phyloP scores from a whole-genome alignment of 2,329 filamentous ascomycete genomes.

The Exophiala lecanii-corni region DNA sequence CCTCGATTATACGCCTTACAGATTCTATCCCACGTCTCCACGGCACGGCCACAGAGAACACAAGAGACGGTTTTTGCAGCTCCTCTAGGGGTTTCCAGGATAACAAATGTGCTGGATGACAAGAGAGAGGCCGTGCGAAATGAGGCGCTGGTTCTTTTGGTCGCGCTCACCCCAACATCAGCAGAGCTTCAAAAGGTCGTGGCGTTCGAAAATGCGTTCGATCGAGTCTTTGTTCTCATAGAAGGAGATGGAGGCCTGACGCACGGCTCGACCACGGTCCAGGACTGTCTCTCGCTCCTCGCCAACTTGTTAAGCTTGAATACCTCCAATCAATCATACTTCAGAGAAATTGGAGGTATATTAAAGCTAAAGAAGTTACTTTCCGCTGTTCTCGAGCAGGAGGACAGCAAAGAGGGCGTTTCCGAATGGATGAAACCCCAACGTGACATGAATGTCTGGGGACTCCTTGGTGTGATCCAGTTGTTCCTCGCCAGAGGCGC shows the following conservation, averaged over 20 bases:
- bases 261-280: slow-evolving; percentile 79
- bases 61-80: slow-evolving; percentile 92
- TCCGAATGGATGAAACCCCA: slow-evolving; percentile 72
- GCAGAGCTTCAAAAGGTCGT: slow-evolving; percentile 90
- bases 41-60: slow-evolving; percentile 80
- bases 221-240: slow-evolving; percentile 77
- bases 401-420: slow-evolving; percentile 52
- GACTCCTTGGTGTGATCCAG: slow-evolving; percentile 77
- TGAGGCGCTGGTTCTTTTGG: slow-evolving; percentile 78
- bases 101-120: slow-evolving; percentile 82
- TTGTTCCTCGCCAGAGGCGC: slow-evolving; percentile 82
- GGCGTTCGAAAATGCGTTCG: slow-evolving; percentile 91
- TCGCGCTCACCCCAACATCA: slow-evolving; percentile 79
- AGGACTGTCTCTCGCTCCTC: slow-evolving; percentile 86
- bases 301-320: slow-evolving; percentile 86
- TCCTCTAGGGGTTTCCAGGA: slow-evolving; percentile 77
- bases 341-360: slow-evolving; percentile 84
- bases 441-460: slow-evolving; percentile 86
- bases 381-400: slow-evolving; percentile 52
- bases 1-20: slow-evolving; percentile 87
- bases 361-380: slow-evolving; percentile 67
- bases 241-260: slow-evolving; percentile 73
- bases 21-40: slow-evolving; percentile 78
- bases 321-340: slow-evolving; percentile 85
- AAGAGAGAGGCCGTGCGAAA: slow-evolving; percentile 80